Conservation (phyloP, 2,329 filamentous ascomycete genomes). For the Paecilomyces sp. region DNA sequence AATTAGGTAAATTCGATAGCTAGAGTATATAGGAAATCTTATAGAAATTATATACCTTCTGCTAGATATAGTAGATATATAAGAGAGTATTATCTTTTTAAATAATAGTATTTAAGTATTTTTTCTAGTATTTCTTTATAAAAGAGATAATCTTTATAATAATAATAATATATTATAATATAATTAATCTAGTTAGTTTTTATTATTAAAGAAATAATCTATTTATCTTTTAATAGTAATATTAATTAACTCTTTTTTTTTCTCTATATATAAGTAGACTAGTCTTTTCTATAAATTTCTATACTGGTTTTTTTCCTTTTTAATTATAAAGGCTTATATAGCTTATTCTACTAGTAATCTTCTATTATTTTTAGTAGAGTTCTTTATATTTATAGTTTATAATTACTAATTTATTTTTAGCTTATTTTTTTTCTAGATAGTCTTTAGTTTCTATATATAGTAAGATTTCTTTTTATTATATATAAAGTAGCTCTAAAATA, state of each 20-base stretch:
- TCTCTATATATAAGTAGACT: not conserved
- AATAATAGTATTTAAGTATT: not conserved
- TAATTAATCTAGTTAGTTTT: no score
- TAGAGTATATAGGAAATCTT: not conserved
- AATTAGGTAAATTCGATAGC: not conserved
- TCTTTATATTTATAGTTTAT: conserved; percentile 11
- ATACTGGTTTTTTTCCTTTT: conserved; percentile 6
- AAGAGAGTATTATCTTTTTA: not conserved
- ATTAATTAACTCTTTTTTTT: not conserved
- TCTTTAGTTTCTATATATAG: conserved; percentile 15
- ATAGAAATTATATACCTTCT: not conserved
- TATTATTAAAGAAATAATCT: not conserved
- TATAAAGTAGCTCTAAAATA: conserved; percentile 15
- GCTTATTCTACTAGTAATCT: conserved; percentile 8
- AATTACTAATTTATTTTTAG: conserved; percentile 7
- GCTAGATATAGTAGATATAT: not conserved
- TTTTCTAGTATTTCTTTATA: not conserved
- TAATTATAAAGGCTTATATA: conserved; percentile 7
- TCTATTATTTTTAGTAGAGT: conserved; percentile 7
- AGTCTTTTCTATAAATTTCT: conserved; percentile 7
- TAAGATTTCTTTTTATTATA: conserved; percentile 21
- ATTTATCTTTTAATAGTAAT: not conserved
- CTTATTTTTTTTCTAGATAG: conserved; percentile 10
- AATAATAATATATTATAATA: no score
- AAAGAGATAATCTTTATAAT: not conserved